Evolutionary conservation across 257 asterid species (phyloP).

Genomic region (Fraxinus americana): DNA sequence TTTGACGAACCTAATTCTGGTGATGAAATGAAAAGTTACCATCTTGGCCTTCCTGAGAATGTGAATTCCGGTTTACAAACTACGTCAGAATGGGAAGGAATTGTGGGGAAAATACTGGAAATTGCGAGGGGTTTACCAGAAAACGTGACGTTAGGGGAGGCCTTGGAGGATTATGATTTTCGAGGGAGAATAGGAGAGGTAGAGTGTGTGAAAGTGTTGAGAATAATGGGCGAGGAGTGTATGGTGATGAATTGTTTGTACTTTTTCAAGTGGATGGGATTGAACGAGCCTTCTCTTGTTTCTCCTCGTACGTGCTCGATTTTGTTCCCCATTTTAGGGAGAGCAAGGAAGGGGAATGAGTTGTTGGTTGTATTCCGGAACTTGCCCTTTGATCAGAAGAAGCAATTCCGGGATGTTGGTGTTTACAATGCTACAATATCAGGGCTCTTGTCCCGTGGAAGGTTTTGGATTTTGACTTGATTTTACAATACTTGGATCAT

Average conservation of each 20-base stretch:
- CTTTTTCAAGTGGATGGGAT: no score
- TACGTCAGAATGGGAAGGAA: slow-evolving; percentile 34
- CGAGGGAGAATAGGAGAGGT: slow-evolving; percentile 53
- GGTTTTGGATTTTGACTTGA: slow-evolving; percentile 46
- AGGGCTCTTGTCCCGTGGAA: slow-evolving; percentile 63
- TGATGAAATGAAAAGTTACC: slow-evolving; percentile 16
- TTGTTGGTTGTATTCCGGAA: slow-evolving; percentile 65
- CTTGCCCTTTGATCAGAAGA: slow-evolving; percentile 58
- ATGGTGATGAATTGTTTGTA: no score
- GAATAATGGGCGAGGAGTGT: no score
- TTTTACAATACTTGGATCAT: slow-evolving; percentile 5
- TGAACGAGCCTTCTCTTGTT: no score
- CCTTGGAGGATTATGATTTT: slow-evolving; percentile 50
- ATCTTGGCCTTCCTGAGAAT: slow-evolving; percentile 14
- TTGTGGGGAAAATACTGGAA: slow-evolving; percentile 54
- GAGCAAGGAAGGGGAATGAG: no score
- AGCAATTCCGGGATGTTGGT: slow-evolving; percentile 61
- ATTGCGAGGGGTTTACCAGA: slow-evolving; percentile 59
- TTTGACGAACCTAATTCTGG: slow-evolving; percentile 31
- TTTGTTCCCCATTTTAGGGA: no score
- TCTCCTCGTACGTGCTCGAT: no score
- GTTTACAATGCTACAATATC: slow-evolving; percentile 83
- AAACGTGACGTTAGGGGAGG: slow-evolving; percentile 77
- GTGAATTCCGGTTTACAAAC: slow-evolving; percentile 12
- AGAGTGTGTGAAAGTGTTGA: no score